Evolutionary conservation across 768 basidiomycete genomes (phyloP).

Genomic region (Clavaria fumosa): DNA sequence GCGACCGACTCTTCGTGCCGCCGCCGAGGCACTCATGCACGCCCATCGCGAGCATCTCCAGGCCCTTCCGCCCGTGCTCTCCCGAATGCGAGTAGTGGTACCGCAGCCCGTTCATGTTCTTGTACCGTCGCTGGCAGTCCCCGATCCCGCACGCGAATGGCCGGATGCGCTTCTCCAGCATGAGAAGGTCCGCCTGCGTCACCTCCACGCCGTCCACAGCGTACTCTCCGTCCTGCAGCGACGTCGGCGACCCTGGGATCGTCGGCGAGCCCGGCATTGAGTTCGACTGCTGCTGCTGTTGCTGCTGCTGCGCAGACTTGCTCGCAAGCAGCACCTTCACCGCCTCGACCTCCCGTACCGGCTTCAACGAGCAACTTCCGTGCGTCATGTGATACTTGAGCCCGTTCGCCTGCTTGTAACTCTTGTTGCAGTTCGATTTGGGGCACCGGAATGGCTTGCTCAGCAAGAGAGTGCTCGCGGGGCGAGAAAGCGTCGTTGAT

Average conservation of each 20-base stretch:
- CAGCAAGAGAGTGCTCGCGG: slow-evolving; percentile 43
- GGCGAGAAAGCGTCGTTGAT: slow-evolving; percentile 18
- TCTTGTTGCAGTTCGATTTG: slow-evolving; percentile 90
- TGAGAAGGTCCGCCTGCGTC: slow-evolving; percentile 47
- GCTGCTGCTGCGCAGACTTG: slow-evolving; percentile 18
- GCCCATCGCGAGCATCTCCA: slow-evolving; percentile 68
- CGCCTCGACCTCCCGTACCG: slow-evolving; percentile 71
- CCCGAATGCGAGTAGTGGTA: slow-evolving; percentile 98
- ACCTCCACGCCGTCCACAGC: slow-evolving; percentile 17
- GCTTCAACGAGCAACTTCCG: slow-evolving; percentile 86
- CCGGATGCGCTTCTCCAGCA: slow-evolving; percentile 60
- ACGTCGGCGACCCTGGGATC: neutral
- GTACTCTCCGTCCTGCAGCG: slow-evolving; percentile 13
- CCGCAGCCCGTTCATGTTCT: slow-evolving; percentile 95
- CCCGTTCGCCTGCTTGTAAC: slow-evolving; percentile 91
- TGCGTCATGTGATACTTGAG: slow-evolving; percentile 92
- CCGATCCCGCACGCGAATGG: slow-evolving; percentile 87
- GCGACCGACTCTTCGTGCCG: neutral
- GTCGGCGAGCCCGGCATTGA: slow-evolving; percentile 4
- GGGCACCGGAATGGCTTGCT: slow-evolving; percentile 89
- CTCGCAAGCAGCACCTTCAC: slow-evolving; percentile 56
- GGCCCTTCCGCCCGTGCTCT: slow-evolving; percentile 83
- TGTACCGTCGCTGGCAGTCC: slow-evolving; percentile 77
- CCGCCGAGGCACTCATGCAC: slow-evolving; percentile 38
- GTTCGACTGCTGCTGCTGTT: slow-evolving; percentile 3